Conservation (phyloP, 805 yeast species). For the Kurtzmaniella fragi region DNA sequence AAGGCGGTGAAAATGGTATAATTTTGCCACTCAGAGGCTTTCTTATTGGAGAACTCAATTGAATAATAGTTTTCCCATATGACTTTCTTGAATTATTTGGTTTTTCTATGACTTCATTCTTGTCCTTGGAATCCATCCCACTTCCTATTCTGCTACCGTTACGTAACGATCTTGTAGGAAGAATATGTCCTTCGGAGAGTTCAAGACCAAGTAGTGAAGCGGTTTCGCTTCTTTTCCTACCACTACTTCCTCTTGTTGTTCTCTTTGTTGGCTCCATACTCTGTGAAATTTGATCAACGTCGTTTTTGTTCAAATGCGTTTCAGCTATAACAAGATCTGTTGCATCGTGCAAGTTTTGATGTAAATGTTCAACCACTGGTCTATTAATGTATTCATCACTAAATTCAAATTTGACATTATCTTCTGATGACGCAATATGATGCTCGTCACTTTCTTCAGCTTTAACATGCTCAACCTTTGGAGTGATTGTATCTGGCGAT, state of each 20-base stretch:
- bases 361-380: too few species aligned
- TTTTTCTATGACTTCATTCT: not conserved
- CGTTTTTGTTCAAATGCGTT: not conserved
- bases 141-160: conserved; percentile 19
- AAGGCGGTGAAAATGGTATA: not conserved
- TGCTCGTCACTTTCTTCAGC: too few species aligned
- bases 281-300: not conserved
- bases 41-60: not conserved
- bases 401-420: too few species aligned
- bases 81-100: not conserved
- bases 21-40: not conserved
- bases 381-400: too few species aligned
- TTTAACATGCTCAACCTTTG: not conserved
- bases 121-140: not conserved
- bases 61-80: not conserved
- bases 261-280: not conserved
- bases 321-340: too few species aligned
- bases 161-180: conserved; percentile 19
- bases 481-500: not conserved
- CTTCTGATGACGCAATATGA: too few species aligned
- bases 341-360: too few species aligned
- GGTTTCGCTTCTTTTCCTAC: not conserved
- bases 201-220: conserved; percentile 19
- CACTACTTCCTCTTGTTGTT: conserved; percentile 2
- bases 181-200: conserved; percentile 13